Percentiles rank a stretch among this genome's conserved stretches.
Evolutionary conservation across 2,329 filamentous ascomycete species (phyloP).

Genomic region (Chaetomium globosum): DNA sequence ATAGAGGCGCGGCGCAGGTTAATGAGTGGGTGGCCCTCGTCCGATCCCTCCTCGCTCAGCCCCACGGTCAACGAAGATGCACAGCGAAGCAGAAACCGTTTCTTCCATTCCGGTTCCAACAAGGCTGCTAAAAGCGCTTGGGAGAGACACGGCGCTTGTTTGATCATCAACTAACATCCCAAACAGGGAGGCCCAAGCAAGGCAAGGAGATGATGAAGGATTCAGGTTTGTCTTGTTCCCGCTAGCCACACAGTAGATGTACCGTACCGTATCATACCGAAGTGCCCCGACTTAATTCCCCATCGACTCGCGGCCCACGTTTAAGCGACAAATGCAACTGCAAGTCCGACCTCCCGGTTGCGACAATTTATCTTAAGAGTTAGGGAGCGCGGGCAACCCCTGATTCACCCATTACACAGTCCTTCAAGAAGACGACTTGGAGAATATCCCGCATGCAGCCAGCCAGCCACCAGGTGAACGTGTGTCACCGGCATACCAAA

Average conservation of each 20-base stretch:
- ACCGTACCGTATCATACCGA: background rate
- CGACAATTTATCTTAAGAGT: background rate
- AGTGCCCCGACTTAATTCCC: slow-evolving; percentile 4
- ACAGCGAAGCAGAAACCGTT: slow-evolving; percentile 3
- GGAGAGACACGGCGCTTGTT: slow-evolving; percentile 6
- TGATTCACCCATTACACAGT: background rate
- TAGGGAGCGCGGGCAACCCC: slow-evolving; percentile 11
- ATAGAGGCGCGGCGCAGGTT: background rate
- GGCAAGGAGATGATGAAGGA: background rate
- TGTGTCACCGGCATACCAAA: background rate
- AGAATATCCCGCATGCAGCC: slow-evolving; percentile 5
- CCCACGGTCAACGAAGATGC: slow-evolving; percentile 13
- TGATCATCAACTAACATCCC: background rate
- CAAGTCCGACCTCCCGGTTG: slow-evolving; percentile 24
- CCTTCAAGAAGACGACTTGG: background rate
- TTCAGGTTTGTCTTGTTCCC: background rate
- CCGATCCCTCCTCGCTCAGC: slow-evolving; percentile 1
- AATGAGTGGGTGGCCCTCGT: background rate
- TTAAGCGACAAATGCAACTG: slow-evolving; percentile 8
- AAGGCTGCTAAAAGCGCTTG: slow-evolving; percentile 9
- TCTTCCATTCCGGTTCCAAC: background rate
- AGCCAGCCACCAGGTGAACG: background rate
- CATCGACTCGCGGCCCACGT: background rate
- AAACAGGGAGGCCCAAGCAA: background rate
- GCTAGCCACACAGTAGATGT: background rate